Evolutionary conservation across 2,329 filamentous ascomycete genomes (phyloP).

Genomic region (Paraconiothyrium brasiliense): DNA sequence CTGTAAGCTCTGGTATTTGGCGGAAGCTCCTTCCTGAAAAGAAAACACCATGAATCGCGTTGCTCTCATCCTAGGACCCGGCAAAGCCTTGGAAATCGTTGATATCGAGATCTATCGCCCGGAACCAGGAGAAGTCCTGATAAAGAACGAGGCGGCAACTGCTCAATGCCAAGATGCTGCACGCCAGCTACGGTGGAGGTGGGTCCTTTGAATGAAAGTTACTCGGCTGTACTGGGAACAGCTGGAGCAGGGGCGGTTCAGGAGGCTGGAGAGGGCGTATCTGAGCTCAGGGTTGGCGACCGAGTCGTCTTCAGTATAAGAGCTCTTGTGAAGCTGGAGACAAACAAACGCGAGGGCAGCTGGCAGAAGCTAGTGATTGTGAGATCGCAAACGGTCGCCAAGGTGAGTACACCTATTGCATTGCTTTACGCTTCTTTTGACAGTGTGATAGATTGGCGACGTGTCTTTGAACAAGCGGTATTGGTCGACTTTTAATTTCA

Average conservation of each 20-base stretch:
- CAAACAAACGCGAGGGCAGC: constrained; percentile 32
- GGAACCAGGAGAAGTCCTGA: constrained; percentile 27
- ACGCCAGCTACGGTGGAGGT: constrained; percentile 31
- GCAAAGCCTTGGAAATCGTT: constrained; percentile 24
- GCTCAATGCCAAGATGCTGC: constrained; percentile 38
- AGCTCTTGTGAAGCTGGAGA: constrained; percentile 29
- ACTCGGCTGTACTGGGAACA: constrained; percentile 31
- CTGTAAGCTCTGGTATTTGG: neutral
- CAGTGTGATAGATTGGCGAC: constrained; percentile 30
- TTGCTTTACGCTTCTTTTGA: neutral
- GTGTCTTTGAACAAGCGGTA: constrained; percentile 37
- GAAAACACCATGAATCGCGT: constrained; percentile 19
- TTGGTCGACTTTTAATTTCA: constrained; percentile 35
- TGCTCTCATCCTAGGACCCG: constrained; percentile 24
- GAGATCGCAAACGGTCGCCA: constrained; percentile 30
- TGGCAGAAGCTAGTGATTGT: constrained; percentile 36
- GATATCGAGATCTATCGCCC: constrained; percentile 21
- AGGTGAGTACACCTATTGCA: constrained; percentile 20
- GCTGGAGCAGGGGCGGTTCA: constrained; percentile 53
- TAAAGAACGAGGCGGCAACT: constrained; percentile 36
- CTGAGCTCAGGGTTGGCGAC: constrained; percentile 54
- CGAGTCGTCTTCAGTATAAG: constrained; percentile 47
- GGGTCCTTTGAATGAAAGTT: constrained; percentile 22
- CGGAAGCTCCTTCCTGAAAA: too few species aligned
- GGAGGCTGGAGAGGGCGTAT: constrained; percentile 56